Conservation (phyloP, 2,329 filamentous ascomycete genomes). For the Nectriaceae sp. region DNA sequence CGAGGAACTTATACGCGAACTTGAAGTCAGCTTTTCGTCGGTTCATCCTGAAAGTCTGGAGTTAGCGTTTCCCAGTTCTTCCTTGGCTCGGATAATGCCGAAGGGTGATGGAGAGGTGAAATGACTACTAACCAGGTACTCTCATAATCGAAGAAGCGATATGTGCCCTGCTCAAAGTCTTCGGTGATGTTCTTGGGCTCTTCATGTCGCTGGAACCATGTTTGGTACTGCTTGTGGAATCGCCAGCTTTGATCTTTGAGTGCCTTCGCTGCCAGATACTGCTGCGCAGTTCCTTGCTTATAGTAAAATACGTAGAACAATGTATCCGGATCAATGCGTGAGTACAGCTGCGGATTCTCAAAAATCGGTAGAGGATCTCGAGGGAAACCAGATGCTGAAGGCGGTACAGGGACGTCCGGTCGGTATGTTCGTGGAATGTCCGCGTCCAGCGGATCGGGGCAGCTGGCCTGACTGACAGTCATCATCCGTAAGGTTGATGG, state of each 20-base stretch:
- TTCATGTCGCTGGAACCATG: constrained; percentile 98
- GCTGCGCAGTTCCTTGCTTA: constrained; percentile 92
- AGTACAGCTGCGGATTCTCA: constrained; percentile 86
- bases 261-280: constrained; percentile 94
- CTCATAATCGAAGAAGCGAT: constrained; percentile 99
- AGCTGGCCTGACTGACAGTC: constrained; percentile 69
- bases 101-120: not conserved
- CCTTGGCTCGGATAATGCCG: no score
- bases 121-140: constrained; percentile 82
- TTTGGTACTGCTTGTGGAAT: constrained; percentile 99
- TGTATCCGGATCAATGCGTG: constrained; percentile 89
- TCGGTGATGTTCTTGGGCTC: constrained; percentile 99
- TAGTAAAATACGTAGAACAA: constrained; percentile 99
- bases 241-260: constrained; percentile 98
- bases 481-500: constrained; percentile 74
- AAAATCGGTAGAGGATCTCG: constrained; percentile 91
- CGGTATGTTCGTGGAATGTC: constrained; percentile 83
- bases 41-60: constrained; percentile 80
- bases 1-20: constrained; percentile 96
- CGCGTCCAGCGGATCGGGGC: constrained; percentile 75
- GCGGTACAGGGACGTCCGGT: constrained; percentile 76
- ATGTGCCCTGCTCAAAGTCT: constrained; percentile 97
- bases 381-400: constrained; percentile 80
- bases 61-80: constrained; percentile 16
- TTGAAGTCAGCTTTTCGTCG: constrained; percentile 97